Evolutionary conservation across 2,329 filamentous ascomycete genomes (phyloP), one percentile per base, ranked within the genome.

Genomic region (Fusarium chuoi): DNA sequence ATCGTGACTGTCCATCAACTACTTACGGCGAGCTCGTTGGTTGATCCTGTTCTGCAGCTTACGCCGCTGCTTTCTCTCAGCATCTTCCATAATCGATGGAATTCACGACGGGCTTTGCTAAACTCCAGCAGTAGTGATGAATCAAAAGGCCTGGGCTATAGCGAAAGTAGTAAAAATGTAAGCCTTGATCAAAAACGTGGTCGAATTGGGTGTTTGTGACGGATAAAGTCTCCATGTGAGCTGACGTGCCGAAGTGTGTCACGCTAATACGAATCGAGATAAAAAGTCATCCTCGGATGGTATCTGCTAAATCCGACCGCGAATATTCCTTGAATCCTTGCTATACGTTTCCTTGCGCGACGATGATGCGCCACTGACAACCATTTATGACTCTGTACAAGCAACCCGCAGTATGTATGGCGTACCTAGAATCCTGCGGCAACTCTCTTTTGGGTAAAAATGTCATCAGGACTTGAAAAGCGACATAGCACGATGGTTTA

Each of bases 1-100:
- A 64, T 65, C 62, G 20, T 10, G 22, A 18, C 3, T 35, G 3
- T 13, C 11, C 17, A 11, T 41, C 10, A 1, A 20, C 14, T 30
- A 66, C 63, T 24, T 24, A 65, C 63, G 45, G n/a, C 60, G 63
- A 35, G 60, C 63, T 48, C 63, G 48, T 65, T 65, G 60, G 46
- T 65, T 65, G 24, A 64, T 36, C 28, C 63, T 56, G 36, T 65
- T 65, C 7, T 65, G 63, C 24, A 65, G 28, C 30, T 65, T 65
- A 18, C 63, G 63, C 14, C 63, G 48, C 41, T 57, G 60, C 24
- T 65, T 65, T 33, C 38, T 65, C 24, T 65, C 63, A 2, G 24
- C n/a, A 20, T 65, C 48, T 7, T 48, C 48, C 24, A 38, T 24
- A 5, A 6, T 24, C 6, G 20, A n/a, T 10, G 20, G 36, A 17